Evolutionary conservation across 768 basidiomycete genomes (phyloP).

Genomic region (Dioszegia aurantiaca): DNA sequence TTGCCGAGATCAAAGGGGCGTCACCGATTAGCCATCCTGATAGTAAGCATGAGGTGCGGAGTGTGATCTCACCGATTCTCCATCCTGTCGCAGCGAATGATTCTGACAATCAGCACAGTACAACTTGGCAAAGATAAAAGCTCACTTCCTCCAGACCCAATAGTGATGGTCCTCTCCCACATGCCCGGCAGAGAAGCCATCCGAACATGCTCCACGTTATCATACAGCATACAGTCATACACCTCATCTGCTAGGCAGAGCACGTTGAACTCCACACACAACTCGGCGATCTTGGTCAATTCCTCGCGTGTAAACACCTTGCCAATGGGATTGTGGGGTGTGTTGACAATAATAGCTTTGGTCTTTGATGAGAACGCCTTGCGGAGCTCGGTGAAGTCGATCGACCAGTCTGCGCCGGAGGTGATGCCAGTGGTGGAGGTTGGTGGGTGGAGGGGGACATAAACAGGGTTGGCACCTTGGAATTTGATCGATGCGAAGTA

Average conservation of each 20-base stretch:
- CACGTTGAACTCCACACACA: constrained; percentile 89
- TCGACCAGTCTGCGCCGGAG: constrained; percentile 75
- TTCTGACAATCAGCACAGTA: constrained; percentile 58
- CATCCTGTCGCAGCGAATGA: constrained; percentile 96
- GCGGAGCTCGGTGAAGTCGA: constrained; percentile 84
- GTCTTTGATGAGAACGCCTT: constrained; percentile 80
- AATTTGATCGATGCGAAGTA: constrained; percentile 89
- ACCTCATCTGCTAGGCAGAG: constrained; percentile 96
- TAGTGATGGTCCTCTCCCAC: constrained; percentile 97
- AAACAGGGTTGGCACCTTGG: constrained; percentile 88
- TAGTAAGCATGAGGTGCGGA: not conserved
- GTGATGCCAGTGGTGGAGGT: constrained; percentile 46
- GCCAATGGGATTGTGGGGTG: constrained; percentile 96
- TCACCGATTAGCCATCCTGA: constrained; percentile 92
- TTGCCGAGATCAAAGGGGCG: constrained; percentile 72
- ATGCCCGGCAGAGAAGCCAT: constrained; percentile 93
- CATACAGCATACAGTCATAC: constrained; percentile 92
- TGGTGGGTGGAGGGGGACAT: constrained; percentile 93
- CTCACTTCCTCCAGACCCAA: constrained; percentile 91
- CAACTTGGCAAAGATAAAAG: constrained; percentile 12
- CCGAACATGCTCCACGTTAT: constrained; percentile 81
- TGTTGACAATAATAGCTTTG: constrained; percentile 94
- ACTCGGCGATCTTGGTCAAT: constrained; percentile 74
- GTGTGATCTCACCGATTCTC: constrained; percentile 61
- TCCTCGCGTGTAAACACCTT: constrained; percentile 87